Evolutionary conservation across 768 basidiomycete genomes (phyloP).

Genomic region (Tephrocybe sp.): DNA sequence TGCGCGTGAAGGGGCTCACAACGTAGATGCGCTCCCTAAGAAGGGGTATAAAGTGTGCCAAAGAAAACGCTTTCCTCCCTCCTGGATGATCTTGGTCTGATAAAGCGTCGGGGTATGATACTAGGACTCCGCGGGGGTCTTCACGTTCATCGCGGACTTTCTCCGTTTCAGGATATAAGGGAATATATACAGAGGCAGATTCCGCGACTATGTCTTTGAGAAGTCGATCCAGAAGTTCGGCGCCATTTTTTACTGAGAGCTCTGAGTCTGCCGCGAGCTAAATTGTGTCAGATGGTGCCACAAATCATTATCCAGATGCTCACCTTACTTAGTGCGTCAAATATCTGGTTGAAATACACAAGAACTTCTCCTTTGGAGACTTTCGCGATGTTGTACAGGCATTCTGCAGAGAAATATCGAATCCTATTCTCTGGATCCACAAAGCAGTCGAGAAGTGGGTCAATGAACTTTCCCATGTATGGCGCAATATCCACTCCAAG

Average conservation of each 20-base stretch:
- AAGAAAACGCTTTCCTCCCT: conserved; percentile 82
- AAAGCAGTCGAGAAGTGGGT: conserved; percentile 88
- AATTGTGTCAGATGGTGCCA: conserved; percentile 4
- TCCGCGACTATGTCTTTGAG: conserved; percentile 98
- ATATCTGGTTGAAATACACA: conserved; percentile 97
- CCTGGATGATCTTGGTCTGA: conserved; percentile 38
- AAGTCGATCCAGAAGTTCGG: conserved; percentile 94
- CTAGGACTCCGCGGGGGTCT: conserved; percentile 58
- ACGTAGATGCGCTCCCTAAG: conserved; percentile 93
- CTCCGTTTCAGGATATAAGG: conserved; percentile 81
- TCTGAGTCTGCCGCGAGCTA: conserved; percentile 97
- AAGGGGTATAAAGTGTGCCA: conserved; percentile 92
- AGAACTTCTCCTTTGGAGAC: conserved; percentile 97
- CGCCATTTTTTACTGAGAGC: conserved; percentile 95
- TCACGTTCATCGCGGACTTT: conserved; percentile 61
- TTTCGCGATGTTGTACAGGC: conserved; percentile 96
- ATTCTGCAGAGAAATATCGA: conserved; percentile 97
- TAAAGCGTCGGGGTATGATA: conserved; percentile 59
- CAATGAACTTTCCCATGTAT: conserved; percentile 92
- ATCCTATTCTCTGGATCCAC: conserved; percentile 93
- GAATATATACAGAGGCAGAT: conserved; percentile 92
- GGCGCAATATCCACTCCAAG: conserved; percentile 91
- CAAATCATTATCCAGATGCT: conserved; percentile 18
- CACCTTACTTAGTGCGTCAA: conserved; percentile 96
- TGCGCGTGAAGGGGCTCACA: conserved; percentile 92